Evolutionary conservation across 2,329 filamentous ascomycete species (phyloP), one percentile per base, ranked within the genome.

Genomic region (Penicillium corylophilum): DNA sequence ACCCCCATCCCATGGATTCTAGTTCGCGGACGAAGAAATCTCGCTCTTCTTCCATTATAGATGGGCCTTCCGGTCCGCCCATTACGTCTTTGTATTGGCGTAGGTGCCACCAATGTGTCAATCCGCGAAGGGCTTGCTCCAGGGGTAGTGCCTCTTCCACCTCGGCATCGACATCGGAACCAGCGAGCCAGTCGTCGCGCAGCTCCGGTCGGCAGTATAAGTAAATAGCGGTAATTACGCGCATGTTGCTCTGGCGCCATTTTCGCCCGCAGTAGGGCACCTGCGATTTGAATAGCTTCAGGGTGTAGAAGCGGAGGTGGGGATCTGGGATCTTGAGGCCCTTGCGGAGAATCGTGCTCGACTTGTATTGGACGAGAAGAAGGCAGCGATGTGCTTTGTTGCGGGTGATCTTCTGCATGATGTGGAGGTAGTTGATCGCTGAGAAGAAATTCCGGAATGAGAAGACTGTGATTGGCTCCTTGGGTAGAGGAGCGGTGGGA

Each of bases 231-330:
- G 94, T 99, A 67, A 99, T 99, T 66, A 97, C 92, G 49, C 93
- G 89, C 94, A 99, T 99, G 72, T 99, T 97, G 62, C 86, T 86
- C 75, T 97, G 94, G 13, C 94, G 86, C 94, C 94, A 99, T 76
- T 99, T 99, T 39, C 94, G 87, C 20, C 94, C 93, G 71, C 93
- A 97, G 77, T 96, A 99, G 1, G 94, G 94, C 4, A 99, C 94
- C 72, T 99, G 94, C 54, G 91, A 94, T 74, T 99, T 99, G 85
- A 97, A 97, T 0, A 99, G 82, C 74, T 99, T 99, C 62, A 99
- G 83, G 0, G 94, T 96, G 76, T 97, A 97, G 39, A 96, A 85
- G 5, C 94, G 86, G 36, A 99, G 80, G 64, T 90, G 83, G 2
- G 86, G 87, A 65, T 99, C 90, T 0, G 93, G 93, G 20, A 96